phyloP scores from a whole-genome alignment of 2,329 filamentous ascomycete genomes.

The Colletotrichum tofieldiae region DNA sequence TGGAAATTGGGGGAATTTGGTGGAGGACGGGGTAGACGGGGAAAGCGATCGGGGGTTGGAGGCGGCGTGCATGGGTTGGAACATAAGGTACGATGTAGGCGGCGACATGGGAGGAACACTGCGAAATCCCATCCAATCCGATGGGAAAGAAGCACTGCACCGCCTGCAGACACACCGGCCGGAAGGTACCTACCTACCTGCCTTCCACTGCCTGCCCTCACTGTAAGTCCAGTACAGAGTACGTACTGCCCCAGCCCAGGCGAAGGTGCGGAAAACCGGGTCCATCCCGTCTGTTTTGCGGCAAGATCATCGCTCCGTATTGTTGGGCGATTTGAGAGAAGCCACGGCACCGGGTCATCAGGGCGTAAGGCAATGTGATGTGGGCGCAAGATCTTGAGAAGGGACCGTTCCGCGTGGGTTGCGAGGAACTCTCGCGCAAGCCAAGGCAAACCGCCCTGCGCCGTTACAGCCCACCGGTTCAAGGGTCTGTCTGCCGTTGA shows the following conservation, averaged over 20 bases:
- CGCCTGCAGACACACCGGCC: neutral
- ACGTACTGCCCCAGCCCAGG: neutral
- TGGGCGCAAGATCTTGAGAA: too few species aligned
- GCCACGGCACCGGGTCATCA: neutral
- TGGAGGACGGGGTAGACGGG: slow-evolving; percentile 4
- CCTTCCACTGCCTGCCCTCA: neutral
- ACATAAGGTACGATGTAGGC: too few species aligned
- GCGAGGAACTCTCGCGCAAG: too few species aligned
- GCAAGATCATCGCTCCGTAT: neutral
- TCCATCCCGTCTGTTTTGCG: neutral
- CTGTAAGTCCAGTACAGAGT: neutral
- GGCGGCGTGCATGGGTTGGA: neutral
- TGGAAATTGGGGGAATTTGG: neutral
- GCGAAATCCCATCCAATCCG: neutral
- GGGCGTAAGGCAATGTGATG: neutral
- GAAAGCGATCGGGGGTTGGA: slow-evolving; percentile 9
- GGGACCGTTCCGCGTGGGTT: too few species aligned
- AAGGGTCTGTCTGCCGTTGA: neutral
- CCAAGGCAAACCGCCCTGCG: neutral
- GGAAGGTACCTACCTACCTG: too few species aligned
- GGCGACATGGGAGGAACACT: neutral
- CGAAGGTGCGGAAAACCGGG: neutral
- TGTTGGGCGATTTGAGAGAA: neutral
- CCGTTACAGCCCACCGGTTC: neutral
- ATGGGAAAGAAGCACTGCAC: neutral